Evolutionary conservation across 2,329 filamentous ascomycete species (phyloP).

Genomic region (Colletotrichum gloeosporioides): DNA sequence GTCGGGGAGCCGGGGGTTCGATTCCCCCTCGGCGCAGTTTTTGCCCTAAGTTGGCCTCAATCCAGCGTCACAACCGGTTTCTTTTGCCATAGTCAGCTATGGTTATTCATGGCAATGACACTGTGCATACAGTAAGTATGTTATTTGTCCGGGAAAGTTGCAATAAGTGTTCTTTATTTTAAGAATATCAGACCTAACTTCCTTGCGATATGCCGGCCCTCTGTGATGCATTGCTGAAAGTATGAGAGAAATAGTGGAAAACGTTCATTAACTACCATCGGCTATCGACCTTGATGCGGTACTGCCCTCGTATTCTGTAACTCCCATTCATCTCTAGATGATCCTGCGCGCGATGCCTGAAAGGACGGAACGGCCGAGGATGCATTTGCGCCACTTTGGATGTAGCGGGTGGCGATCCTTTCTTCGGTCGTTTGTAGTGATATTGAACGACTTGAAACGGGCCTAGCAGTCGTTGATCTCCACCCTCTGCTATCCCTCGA

Average conservation of each 20-base stretch:
- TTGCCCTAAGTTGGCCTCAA: not conserved
- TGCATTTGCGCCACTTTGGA: not conserved
- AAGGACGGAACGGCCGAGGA: not conserved
- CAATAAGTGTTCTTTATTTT: not conserved
- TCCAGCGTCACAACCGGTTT: not conserved
- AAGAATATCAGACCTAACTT: not conserved
- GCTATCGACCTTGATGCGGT: not conserved
- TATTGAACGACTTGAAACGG: not conserved
- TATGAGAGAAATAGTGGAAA: not conserved
- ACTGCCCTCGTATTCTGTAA: not conserved
- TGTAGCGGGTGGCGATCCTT: not conserved
- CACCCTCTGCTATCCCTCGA: not conserved
- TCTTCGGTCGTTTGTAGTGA: not conserved
- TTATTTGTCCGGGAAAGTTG: not conserved
- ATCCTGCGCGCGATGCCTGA: not conserved
- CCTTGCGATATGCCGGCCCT: not conserved
- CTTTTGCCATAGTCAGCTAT: not conserved
- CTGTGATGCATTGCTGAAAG: not conserved
- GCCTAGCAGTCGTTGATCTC: not conserved
- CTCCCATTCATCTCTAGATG: not conserved
- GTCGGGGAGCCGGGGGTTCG: constrained; percentile 5
- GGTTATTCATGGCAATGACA: not conserved
- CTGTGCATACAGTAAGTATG: not conserved
- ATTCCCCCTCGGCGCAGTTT: not conserved
- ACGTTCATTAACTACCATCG: not conserved